Base-by-base conservation (phyloP, 1,284 basidiomycete species). In the Peniophora sp. region DNA sequence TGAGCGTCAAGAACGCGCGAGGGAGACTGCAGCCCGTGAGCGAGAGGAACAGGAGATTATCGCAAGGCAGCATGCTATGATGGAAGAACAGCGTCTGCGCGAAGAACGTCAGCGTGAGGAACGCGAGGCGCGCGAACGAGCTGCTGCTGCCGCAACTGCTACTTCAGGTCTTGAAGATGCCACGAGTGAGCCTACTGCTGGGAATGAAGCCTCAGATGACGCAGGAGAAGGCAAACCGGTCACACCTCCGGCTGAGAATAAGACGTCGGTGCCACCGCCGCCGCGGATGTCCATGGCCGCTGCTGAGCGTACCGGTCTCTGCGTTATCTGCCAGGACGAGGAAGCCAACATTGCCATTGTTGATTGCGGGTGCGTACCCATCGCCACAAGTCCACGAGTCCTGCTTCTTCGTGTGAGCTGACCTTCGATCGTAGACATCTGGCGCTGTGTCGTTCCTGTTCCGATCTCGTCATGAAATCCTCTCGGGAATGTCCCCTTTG, bases 321-420 rank as follows among this genome's bases (percentile, higher is more conserved):
- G 91, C 62, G 88, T 94, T 0, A 79, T 94, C 15, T 95, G 92
- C 63, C 90, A 93, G 62, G 92, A 94, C 57, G 88, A 92, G 51
- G 91, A 94, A 57, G 91, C 91, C 0, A 92, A 87, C 55, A 88
- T 95, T 50, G 92, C 90, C 1, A 83, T 92, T 48, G 87, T 93
- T n/a, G 91, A 95, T 66, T 95, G 92, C 78, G 92, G 92, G 85
- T 90, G 62, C 47, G 84, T 76, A 2, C 44, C 32, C 37, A 5
- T 20, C 15, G 37, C 15, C 37, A 17, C 37, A n/a, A 41, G 15
- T n/a, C 8, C 18, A 5, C 37, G 37, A n/a, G n/a, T n/a, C n/a
- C n/a, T n/a, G n/a, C 5, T n/a, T 20, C 15, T 41, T n/a, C 37
- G n/a, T 20, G 37, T 15, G 15, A 20, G 15, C 37, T 41, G 37